A percentile compares a stretch with the other conserved stretches of the same genome.
Conservation (phyloP, 208 protist genomes). For the Wallacemonas rigidus region DNA sequence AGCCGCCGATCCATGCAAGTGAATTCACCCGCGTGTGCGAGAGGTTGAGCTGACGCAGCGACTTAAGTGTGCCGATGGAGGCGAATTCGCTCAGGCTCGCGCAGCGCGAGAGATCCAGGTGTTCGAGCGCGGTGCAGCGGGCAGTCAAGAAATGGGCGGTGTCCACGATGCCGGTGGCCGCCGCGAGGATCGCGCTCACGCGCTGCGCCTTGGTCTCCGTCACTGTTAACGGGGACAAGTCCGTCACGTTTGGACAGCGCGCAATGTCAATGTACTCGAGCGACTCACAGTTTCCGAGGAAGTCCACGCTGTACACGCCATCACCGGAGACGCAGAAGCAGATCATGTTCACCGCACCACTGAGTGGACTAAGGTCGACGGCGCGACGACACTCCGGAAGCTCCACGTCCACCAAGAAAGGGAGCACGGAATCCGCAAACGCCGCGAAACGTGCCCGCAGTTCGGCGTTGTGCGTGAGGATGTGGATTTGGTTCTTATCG, state of each 20-base stretch:
- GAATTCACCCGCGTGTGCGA: neutral
- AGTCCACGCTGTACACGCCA: constrained; percentile 5
- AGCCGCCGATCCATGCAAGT: constrained; percentile 6
- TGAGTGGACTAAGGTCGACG: constrained; percentile 9
- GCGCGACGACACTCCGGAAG: constrained; percentile 8
- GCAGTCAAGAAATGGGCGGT: constrained; percentile 6
- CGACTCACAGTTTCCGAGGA: neutral
- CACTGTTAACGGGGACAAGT: constrained; percentile 1
- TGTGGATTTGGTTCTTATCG: neutral
- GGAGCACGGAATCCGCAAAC: constrained; percentile 3
- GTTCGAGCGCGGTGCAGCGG: constrained; percentile 6
- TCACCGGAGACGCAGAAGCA: constrained; percentile 12
- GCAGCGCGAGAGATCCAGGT: constrained; percentile 14
- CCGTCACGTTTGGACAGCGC: neutral
- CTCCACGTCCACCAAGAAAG: constrained; percentile 8
- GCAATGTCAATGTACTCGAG: constrained; percentile 10
- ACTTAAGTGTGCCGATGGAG: neutral
- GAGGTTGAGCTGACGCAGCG: constrained; percentile 16
- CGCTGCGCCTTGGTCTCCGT: neutral
- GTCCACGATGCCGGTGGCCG: constrained; percentile 10
- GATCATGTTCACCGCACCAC: constrained; percentile 12
- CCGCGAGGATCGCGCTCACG: constrained; percentile 5
- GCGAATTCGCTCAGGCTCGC: neutral
- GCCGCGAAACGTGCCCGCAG: constrained; percentile 6
- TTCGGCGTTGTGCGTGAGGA: constrained; percentile 15